Conservation (phyloP, 2,329 filamentous ascomycete genomes). For the Arthrobotrys sphaeroides region DNA sequence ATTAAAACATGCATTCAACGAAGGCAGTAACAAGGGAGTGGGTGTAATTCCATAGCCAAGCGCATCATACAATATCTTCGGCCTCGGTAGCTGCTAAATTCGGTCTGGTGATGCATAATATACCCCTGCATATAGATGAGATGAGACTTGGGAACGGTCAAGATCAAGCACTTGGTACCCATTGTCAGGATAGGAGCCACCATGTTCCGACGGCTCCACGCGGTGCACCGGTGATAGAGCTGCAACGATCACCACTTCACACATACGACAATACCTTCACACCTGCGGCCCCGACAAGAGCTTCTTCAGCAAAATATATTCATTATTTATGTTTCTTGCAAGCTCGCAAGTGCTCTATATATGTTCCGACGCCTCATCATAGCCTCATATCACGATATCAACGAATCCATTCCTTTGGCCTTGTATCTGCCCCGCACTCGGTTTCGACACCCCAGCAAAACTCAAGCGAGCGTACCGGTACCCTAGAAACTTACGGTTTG, state of each 20-base stretch:
- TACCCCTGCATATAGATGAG: slow-evolving; percentile 39
- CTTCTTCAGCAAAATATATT: too few relatives aligned
- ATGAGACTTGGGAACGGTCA: slow-evolving; percentile 16
- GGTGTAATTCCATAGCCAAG: not conserved
- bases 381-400: too few relatives aligned
- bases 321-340: too few relatives aligned
- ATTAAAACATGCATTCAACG: not conserved
- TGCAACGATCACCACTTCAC: too few relatives aligned
- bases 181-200: not conserved
- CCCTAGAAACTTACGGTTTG: slow-evolving; percentile 6
- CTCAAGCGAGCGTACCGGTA: slow-evolving; percentile 29
- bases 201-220: not conserved
- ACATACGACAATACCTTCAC: too few relatives aligned
- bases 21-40: slow-evolving; percentile 6
- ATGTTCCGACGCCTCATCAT: too few relatives aligned
- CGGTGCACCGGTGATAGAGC: too few relatives aligned
- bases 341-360: too few relatives aligned
- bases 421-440: slow-evolving; percentile 22
- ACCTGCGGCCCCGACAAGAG: too few relatives aligned
- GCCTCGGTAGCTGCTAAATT: slow-evolving; percentile 26
- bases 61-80: not conserved
- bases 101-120: not conserved
- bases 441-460: slow-evolving; percentile 7
- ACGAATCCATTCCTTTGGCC: too few relatives aligned
- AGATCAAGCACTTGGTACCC: not conserved